A percentile compares a stretch with the other conserved stretches of the same genome.
These are phyloP conservation scores for Lipomyces lipofer DNA, from an alignment of 805 yeast species.

Conservation along the genomic window DNA sequence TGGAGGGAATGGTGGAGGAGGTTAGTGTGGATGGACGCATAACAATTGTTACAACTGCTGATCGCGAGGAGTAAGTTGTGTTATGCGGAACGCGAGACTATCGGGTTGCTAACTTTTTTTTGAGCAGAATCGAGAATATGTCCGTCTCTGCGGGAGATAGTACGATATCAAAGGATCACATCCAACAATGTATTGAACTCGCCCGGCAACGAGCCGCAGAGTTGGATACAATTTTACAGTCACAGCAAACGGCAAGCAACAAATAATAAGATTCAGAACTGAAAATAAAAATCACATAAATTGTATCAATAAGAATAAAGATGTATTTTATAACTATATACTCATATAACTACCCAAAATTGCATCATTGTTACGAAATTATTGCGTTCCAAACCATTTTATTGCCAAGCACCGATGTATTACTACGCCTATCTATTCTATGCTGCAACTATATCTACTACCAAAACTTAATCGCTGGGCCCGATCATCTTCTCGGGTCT, in stretches of 20 bases:
- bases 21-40: conserved; percentile 19
- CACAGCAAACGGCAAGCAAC: too few relatives aligned
- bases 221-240: conserved; percentile 7
- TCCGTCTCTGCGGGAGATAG: conserved; percentile 15
- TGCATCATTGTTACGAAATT: too few relatives aligned
- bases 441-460: too few relatives aligned
- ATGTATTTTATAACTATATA: too few relatives aligned
- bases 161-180: conserved; percentile 5
- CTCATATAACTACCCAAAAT: too few relatives aligned
- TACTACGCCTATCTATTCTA: too few relatives aligned
- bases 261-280: too few relatives aligned
- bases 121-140: not conserved
- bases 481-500: conserved; percentile 98
- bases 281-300: too few relatives aligned
- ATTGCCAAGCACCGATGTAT: too few relatives aligned
- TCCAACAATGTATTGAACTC: conserved; percentile 16
- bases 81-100: not conserved
- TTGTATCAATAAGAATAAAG: too few relatives aligned
- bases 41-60: conserved; percentile 4
- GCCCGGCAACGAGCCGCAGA: conserved; percentile 21
- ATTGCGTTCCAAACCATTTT: too few relatives aligned
- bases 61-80: not conserved
- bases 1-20: conserved; percentile 28
- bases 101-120: not conserved
- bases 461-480: conserved; percentile 51